Evolutionary conservation across 2,329 filamentous ascomycete genomes (phyloP), one percentile per base, ranked within the genome.

Genomic region (Penicillium sp.): DNA sequence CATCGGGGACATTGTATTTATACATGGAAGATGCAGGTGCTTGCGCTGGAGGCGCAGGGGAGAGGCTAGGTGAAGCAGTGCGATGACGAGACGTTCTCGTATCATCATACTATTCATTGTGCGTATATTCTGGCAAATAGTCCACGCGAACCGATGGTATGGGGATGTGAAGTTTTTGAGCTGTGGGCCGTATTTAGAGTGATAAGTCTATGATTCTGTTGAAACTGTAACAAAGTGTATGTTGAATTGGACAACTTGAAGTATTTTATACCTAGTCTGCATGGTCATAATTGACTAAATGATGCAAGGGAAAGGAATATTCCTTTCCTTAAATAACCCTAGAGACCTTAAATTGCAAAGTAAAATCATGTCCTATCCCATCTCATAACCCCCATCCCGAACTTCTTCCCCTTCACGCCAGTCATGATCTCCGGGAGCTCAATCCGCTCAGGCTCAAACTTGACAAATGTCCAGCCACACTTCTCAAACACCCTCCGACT

Each of bases 401-500:
- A 51, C 2, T 42, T 40, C 14, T 42, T 42, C 8, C 48, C 48
- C 33, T 42, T 38, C 5, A 42, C 30, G 18, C 33, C 48, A 9
- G 48, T 51, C 35, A 51, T 51, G 21, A 14, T 23, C 33, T 51
- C 48, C 26, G 48, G 48, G 14, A 51, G 48, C 20, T 51, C 48
- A 16, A 51, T 51, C n/a, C 48, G 11, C 23, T 42, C 48, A 38
- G 48, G 33, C 21, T 51, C 48, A 51, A 51, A 42, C 20, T 51
- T 51, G 28, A 51, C 48, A 38, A 51, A 51, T 7, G n/a, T 42
- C 48, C 48, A 51, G 12, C 48, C 48, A 51, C 48, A 51, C 12
- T 51, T 51, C 48, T 51, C 48, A 42, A 51, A 42, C 24, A 51
- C 48, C 21, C 33, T 51, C 14, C 48, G 4, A 20, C 30, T 51